These are phyloP conservation scores for Globisporangium viniferum DNA, from an alignment of 352 stramenopile genomes.

Conservation along the genomic window DNA sequence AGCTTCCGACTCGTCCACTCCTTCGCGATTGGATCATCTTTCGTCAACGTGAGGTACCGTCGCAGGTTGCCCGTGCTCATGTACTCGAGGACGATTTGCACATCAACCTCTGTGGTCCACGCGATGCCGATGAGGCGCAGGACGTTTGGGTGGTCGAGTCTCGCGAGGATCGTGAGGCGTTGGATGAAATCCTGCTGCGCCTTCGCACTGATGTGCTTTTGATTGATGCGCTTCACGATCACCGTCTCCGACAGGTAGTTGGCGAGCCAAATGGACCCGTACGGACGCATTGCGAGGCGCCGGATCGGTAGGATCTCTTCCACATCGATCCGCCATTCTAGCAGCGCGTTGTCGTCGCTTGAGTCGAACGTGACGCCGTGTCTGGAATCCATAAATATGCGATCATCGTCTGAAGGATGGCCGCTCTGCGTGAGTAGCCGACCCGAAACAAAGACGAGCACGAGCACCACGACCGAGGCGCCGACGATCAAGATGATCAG, in stretches of 20 bases:
- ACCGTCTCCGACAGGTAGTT: conserved; percentile 16
- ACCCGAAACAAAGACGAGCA: conserved; percentile 7
- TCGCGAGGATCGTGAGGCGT: conserved; percentile 65
- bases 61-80: conserved; percentile 68
- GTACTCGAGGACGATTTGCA: conserved; percentile 73
- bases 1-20: conserved; percentile 56
- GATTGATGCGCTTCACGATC: conserved; percentile 22
- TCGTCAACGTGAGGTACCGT: conserved; percentile 37
- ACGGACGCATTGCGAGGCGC: conserved; percentile 16
- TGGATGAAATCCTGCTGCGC: conserved; percentile 42
- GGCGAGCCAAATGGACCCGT: conserved; percentile 20
- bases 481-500: conserved; percentile 12
- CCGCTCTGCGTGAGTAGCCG: neutral
- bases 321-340: conserved; percentile 14
- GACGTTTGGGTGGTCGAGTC: conserved; percentile 72
- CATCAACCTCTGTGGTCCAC: conserved; percentile 48
- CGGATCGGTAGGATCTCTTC: conserved; percentile 20
- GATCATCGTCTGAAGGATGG: neutral
- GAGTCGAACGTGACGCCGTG: conserved; percentile 19
- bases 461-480: conserved; percentile 11
- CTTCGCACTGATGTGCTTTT: conserved; percentile 19
- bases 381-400: conserved; percentile 9
- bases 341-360: conserved; percentile 13
- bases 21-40: conserved; percentile 23
- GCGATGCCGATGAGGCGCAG: conserved; percentile 76